Conservation (phyloP, 2,329 filamentous ascomycete species). For the Lomentospora prolificans region DNA sequence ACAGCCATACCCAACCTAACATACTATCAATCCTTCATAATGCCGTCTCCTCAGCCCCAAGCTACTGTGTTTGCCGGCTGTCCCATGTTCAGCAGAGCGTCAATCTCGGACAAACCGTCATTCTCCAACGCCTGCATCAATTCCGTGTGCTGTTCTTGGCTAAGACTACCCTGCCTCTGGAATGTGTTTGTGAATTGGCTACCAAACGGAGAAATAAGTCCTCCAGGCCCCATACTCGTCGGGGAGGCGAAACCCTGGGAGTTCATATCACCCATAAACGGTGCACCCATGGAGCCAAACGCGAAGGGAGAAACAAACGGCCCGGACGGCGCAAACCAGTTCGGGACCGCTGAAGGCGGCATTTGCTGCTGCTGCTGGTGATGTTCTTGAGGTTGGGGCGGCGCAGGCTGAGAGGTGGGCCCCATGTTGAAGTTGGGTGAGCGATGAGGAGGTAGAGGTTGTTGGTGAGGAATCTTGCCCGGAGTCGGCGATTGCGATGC, state of each 20-base stretch:
- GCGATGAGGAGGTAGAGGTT: background rate
- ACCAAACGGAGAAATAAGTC: slow-evolving; percentile 2
- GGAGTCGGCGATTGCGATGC: background rate
- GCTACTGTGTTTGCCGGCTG: slow-evolving; percentile 13
- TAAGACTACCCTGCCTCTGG: slow-evolving; percentile 57
- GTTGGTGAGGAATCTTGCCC: background rate
- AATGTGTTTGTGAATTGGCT: background rate
- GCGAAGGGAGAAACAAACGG: slow-evolving; percentile 41
- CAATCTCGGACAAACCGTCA: slow-evolving; percentile 53
- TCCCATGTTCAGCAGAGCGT: slow-evolving; percentile 42
- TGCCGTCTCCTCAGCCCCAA: slow-evolving; percentile 10
- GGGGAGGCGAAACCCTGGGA: slow-evolving; percentile 11
- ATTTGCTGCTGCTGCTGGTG: slow-evolving; percentile 33
- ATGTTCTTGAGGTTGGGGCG: slow-evolving; percentile 18
- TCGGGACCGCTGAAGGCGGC: slow-evolving; percentile 27
- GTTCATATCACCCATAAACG: slow-evolving; percentile 29
- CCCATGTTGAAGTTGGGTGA: background rate
- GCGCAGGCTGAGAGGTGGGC: background rate
- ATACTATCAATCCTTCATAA: slow-evolving; percentile 1
- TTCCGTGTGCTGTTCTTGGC: slow-evolving; percentile 72
- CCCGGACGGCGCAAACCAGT: slow-evolving; percentile 45
- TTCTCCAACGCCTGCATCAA: slow-evolving; percentile 72
- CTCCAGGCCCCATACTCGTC: slow-evolving; percentile 5
- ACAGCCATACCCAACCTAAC: no score
- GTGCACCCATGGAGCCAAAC: slow-evolving; percentile 31